phyloP scores from a whole-genome alignment of 2,329 filamentous ascomycete species.

The Biscogniauxia marginata region DNA sequence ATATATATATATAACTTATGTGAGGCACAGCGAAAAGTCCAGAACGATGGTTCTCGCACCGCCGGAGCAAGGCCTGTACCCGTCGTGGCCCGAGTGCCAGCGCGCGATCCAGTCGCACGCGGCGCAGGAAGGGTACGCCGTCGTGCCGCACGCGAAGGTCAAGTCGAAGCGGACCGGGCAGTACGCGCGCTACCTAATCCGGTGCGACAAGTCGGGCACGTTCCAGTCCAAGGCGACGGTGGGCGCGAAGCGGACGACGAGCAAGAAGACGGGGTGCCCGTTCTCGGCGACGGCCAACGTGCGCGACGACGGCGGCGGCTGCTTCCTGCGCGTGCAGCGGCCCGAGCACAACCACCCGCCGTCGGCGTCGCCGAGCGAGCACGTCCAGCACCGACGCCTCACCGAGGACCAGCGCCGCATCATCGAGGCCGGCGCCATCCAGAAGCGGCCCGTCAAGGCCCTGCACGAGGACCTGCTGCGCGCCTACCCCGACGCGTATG shows the following conservation, averaged over 20 bases:
- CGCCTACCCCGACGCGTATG: slow-evolving; percentile 20
- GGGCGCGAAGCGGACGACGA: slow-evolving; percentile 22
- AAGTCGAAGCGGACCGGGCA: slow-evolving; percentile 26
- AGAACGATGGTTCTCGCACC: slow-evolving; percentile 26
- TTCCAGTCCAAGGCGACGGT: slow-evolving; percentile 26
- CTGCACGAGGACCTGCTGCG: slow-evolving; percentile 25
- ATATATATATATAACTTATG: no score
- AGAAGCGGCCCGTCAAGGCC: slow-evolving; percentile 22
- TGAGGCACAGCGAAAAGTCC: no score
- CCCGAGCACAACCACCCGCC: slow-evolving; percentile 28
- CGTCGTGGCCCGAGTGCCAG: slow-evolving; percentile 25
- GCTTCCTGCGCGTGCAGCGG: slow-evolving; percentile 23
- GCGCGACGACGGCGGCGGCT: slow-evolving; percentile 25
- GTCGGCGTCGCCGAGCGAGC: slow-evolving; percentile 21
- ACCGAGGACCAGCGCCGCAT: slow-evolving; percentile 26
- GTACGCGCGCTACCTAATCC: slow-evolving; percentile 26
- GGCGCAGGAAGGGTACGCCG: slow-evolving; percentile 25
- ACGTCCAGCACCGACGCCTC: slow-evolving; percentile 26
- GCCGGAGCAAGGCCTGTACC: slow-evolving; percentile 22
- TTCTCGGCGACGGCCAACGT: slow-evolving; percentile 25
- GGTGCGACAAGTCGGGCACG: slow-evolving; percentile 26
- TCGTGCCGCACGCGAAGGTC: slow-evolving; percentile 25
- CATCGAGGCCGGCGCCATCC: slow-evolving; percentile 24
- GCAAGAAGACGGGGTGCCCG: slow-evolving; percentile 29
- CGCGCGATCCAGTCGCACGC: slow-evolving; percentile 24